Evolutionary conservation across 1,139 yeast species (phyloP).

Genomic region (Candida sp.): DNA sequence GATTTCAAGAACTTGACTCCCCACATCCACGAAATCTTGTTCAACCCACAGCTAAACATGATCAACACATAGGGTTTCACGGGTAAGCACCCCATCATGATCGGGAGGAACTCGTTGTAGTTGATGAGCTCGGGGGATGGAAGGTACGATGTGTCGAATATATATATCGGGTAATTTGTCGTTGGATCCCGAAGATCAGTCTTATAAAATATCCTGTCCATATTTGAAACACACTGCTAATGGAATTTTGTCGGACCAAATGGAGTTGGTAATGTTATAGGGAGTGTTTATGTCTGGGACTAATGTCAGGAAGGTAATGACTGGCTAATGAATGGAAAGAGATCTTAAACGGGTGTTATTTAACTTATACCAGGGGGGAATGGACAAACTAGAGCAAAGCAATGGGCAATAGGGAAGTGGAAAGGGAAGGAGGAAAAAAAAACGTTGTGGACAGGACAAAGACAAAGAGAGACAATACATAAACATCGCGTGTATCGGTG

Average conservation of each 20-base stretch:
- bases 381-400: neutral
- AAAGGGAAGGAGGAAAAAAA: neutral
- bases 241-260: neutral
- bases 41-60: slow-evolving; percentile 82
- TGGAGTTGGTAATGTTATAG: too few relatives aligned
- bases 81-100: slow-evolving; percentile 51
- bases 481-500: slow-evolving; percentile 2
- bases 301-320: too few relatives aligned
- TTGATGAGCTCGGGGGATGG: slow-evolving; percentile 57
- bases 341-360: too few relatives aligned
- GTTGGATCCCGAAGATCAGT: slow-evolving; percentile 63
- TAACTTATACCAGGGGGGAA: too few relatives aligned
- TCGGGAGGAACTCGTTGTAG: slow-evolving; percentile 46
- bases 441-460: neutral
- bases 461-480: too few relatives aligned
- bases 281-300: too few relatives aligned
- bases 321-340: too few relatives aligned
- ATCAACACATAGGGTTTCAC: slow-evolving; percentile 62
- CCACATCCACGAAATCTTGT: slow-evolving; percentile 73
- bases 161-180: slow-evolving; percentile 66
- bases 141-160: slow-evolving; percentile 77
- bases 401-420: neutral
- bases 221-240: too few relatives aligned
- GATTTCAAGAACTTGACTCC: slow-evolving; percentile 75
- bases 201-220: slow-evolving; percentile 62